Conservation (phyloP, 768 basidiomycete genomes). For the Russula brevipes region DNA sequence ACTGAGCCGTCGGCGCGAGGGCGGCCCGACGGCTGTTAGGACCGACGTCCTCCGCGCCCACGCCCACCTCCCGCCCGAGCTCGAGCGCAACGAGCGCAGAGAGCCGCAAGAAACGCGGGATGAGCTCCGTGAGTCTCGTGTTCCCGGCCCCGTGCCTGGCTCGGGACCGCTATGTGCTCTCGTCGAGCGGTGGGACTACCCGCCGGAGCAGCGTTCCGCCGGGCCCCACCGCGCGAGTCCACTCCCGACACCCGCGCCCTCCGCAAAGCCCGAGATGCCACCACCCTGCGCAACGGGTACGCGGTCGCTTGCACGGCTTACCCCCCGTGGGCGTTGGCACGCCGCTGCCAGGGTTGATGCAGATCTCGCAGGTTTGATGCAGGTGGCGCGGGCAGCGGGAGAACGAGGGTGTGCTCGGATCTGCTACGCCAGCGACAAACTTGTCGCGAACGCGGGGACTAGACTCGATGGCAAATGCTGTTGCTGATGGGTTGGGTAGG, state of each 20-base stretch:
- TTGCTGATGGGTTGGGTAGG: conserved; percentile 5
- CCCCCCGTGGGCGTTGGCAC: conserved; percentile 24
- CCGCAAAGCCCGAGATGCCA: conserved; percentile 68
- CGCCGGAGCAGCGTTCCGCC: conserved; percentile 58
- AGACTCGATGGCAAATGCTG: conserved; percentile 25
- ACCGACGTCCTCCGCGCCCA: conserved; percentile 29
- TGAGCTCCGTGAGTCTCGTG: conserved; percentile 59
- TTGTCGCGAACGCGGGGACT: conserved; percentile 42
- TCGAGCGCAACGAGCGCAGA: conserved; percentile 77
- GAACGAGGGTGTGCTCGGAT: conserved; percentile 57
- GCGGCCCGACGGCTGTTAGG: conserved; percentile 31
- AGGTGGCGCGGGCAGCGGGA: conserved; percentile 71
- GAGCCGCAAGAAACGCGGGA: conserved; percentile 67
- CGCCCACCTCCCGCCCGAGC: conserved; percentile 59
- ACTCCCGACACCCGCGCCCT: conserved; percentile 67
- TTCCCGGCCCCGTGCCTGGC: conserved; percentile 45
- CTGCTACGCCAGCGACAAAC: conserved; percentile 56
- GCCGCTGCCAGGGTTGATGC: conserved; percentile 53
- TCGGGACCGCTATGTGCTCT: conserved; percentile 9
- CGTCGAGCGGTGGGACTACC: conserved; percentile 24
- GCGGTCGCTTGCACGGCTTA: conserved; percentile 16
- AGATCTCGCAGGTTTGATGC: conserved; percentile 69
- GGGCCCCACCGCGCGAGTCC: conserved; percentile 53
- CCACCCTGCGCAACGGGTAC: conserved; percentile 34
- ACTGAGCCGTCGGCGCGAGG: conserved; percentile 63